Percentiles rank a stretch among this genome's conserved stretches.
Evolutionary conservation across 2,329 filamentous ascomycete genomes (phyloP).

Genomic region (Alternaria brassicae): DNA sequence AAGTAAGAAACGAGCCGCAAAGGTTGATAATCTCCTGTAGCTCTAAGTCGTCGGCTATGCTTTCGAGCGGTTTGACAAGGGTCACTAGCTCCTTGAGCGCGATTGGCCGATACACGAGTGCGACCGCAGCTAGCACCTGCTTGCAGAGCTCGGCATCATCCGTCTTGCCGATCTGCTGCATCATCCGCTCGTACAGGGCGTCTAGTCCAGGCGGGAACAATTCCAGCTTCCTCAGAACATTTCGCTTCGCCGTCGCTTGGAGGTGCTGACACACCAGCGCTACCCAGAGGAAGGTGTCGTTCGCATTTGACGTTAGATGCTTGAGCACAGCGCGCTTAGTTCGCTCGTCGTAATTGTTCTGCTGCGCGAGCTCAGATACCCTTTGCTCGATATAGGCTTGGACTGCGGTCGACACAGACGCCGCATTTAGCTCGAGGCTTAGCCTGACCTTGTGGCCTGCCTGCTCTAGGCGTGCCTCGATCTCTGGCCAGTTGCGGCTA

Average conservation of each 20-base stretch:
- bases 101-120: fast-evolving
- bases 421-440: not conserved
- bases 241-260: not conserved
- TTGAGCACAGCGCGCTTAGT: fast-evolving
- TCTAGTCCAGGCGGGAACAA: fast-evolving
- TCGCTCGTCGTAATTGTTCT: not conserved
- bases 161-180: fast-evolving
- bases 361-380: not conserved
- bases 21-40: not conserved
- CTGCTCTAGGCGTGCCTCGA: not conserved
- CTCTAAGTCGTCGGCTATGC: fast-evolving
- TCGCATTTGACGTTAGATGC: not conserved
- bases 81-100: fast-evolving
- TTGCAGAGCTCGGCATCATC: fast-evolving
- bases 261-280: not conserved
- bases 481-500: no score
- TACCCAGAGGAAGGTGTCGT: not conserved
- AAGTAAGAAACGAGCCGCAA: not conserved
- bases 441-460: not conserved
- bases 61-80: fast-evolving
- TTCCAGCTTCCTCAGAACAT: not conserved
- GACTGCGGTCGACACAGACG: fast-evolving
- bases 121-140: not conserved
- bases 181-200: fast-evolving
- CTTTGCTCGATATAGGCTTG: fast-evolving